Conservation (phyloP, 805 yeast species). For the Lachancea waltii region DNA sequence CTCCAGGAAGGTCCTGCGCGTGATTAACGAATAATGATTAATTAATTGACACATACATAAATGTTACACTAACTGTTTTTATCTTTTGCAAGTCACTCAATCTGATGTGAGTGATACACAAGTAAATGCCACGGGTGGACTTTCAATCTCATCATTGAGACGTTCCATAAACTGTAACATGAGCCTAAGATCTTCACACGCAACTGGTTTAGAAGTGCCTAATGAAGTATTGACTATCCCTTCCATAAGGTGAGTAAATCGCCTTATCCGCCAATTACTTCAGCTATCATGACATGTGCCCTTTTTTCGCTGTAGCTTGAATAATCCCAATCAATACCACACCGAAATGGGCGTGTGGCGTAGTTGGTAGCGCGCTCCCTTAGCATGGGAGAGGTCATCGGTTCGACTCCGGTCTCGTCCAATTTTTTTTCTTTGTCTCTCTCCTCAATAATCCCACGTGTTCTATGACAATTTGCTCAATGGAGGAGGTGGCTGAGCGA, state of each 20-base stretch:
- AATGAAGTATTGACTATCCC: too few species aligned
- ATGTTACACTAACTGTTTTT: background rate
- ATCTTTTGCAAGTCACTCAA: too few species aligned
- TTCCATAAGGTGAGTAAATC: too few species aligned
- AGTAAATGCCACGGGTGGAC: too few species aligned
- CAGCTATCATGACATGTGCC: too few species aligned
- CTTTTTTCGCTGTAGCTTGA: too few species aligned
- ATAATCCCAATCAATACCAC: too few species aligned
- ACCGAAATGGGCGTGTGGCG: too few species aligned
- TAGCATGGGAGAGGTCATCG: background rate
- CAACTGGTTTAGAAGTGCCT: too few species aligned
- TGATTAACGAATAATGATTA: slow-evolving; percentile 31
- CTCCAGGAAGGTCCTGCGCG: slow-evolving; percentile 41
- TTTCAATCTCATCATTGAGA: too few species aligned
- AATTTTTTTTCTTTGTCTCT: background rate
- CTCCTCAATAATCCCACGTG: background rate
- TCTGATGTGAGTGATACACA: too few species aligned
- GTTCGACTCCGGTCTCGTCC: background rate
- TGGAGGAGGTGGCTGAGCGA: background rate
- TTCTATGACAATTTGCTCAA: background rate
- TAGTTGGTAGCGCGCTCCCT: background rate
- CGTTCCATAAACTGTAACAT: background rate
- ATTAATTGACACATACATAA: background rate
- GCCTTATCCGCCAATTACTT: too few species aligned
- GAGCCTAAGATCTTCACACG: background rate